These are phyloP conservation scores for Globisporangium megalacanthum DNA, from an alignment of 352 stramenopile species.

Conservation along the genomic window DNA sequence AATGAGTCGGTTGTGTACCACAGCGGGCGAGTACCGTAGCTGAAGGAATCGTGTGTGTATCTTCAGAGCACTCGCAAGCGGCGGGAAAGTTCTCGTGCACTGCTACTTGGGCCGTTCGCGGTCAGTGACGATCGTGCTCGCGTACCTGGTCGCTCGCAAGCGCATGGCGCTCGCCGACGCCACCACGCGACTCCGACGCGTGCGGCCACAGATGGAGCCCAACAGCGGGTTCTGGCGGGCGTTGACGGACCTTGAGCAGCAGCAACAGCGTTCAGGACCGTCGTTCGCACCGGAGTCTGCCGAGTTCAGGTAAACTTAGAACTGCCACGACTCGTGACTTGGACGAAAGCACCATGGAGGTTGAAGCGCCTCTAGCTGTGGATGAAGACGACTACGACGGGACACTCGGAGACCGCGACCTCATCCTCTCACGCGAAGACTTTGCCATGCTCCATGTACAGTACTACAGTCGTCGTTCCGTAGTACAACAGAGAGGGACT, in stretches of 20 bases:
- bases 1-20: not conserved
- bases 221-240: conserved; percentile 64
- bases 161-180: conserved; percentile 33
- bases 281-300: no score
- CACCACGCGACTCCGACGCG: conserved; percentile 28
- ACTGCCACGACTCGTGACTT: no score
- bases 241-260: conserved; percentile 33
- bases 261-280: not conserved
- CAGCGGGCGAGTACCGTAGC: no score
- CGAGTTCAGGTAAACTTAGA: not conserved
- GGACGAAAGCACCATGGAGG: no score
- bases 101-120: conserved; percentile 69
- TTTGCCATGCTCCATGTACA: conserved; percentile 41
- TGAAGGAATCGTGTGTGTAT: no score
- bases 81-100: conserved; percentile 67
- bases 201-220: conserved; percentile 51
- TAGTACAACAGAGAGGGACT: not conserved
- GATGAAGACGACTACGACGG: conserved; percentile 8
- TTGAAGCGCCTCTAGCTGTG: not conserved
- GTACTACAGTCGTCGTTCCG: not conserved
- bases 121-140: conserved; percentile 61
- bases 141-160: conserved; percentile 45
- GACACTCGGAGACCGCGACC: conserved; percentile 21
- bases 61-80: conserved; percentile 28
- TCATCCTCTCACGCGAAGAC: conserved; percentile 44